phyloP scores from a whole-genome alignment of 495 filamentous ascomycete genomes.

The Platismatia glauca region DNA sequence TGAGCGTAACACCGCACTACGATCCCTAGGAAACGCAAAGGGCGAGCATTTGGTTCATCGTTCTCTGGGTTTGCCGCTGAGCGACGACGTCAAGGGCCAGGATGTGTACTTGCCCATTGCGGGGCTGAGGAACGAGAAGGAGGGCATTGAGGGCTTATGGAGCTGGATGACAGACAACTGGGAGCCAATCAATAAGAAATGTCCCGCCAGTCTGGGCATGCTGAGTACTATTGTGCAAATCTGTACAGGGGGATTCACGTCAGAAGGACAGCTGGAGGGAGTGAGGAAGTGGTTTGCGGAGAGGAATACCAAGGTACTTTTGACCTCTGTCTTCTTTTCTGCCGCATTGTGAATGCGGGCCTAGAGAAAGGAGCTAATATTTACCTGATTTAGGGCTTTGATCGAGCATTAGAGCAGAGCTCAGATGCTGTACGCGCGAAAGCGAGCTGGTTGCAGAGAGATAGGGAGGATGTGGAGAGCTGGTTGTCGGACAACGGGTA shows the following conservation, averaged over 20 bases:
- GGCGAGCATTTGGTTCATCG: constrained; percentile 69
- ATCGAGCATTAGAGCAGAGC: constrained; percentile 53
- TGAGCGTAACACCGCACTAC: constrained; percentile 91
- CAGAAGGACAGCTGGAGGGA: constrained; percentile 59
- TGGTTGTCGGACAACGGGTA: constrained; percentile 55
- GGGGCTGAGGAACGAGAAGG: constrained; percentile 65
- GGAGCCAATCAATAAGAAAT: constrained; percentile 65
- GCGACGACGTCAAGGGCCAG: constrained; percentile 85
- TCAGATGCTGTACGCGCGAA: constrained; percentile 52
- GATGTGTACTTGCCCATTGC: constrained; percentile 86
- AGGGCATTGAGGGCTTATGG: constrained; percentile 76
- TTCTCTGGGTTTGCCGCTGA: constrained; percentile 65
- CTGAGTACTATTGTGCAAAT: constrained; percentile 77
- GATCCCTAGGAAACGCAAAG: constrained; percentile 71
- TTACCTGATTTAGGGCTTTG: constrained; percentile 39
- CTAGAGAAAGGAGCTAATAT: not conserved
- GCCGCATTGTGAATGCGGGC: not conserved
- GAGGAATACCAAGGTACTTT: constrained; percentile 64
- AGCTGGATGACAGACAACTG: constrained; percentile 80
- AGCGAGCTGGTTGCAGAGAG: constrained; percentile 53
- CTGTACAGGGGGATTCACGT: constrained; percentile 73
- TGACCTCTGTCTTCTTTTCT: constrained; percentile 4
- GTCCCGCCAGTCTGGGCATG: constrained; percentile 73
- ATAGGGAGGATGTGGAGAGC: constrained; percentile 48
- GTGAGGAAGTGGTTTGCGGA: constrained; percentile 73